Evolutionary conservation across 306 rosid genomes (phyloP), one percentile per base, ranked within the genome.

Genomic region (Gastrolobium villosum): DNA sequence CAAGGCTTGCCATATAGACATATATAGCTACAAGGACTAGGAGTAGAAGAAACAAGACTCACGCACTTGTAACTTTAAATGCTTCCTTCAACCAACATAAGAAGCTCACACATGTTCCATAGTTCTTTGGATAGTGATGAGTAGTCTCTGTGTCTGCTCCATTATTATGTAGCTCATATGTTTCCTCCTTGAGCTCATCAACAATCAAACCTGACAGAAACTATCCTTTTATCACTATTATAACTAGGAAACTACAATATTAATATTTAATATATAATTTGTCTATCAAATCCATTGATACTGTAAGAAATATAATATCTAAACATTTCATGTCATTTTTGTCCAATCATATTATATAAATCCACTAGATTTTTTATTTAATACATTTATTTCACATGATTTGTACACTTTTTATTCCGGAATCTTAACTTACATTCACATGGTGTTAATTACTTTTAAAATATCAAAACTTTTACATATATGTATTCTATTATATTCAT

Each of bases 201-300:
- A 77, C 81, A 45, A 83, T 45, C 15, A 70, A 80, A 72, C 81
- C 89, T 86, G 75, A 11, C 70, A 76, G 5, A 68, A 75, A 28
- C 36, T 20, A 20, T 10, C 46, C 1, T 13, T 3, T 77, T 43
- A 57, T 55, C 34, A 36, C 8, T 61, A 13, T 32, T 44, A 36
- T 36, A 20, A 3, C 9, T 39, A 13, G 61, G 15, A 56, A 50
- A 37, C 14, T 35, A 15, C 46, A 72, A 20, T 20, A 20, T 20
- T 20, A 20, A 20, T 20, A 20, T 20, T 0, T 20, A 20, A 20
- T 20, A 20, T 20, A 20, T 20, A 20, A 20, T 20, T 20, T 20
- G 26, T 20, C 26, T 20, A 20, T 20, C 26, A 20, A 20, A 20
- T 20, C 26, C 26, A 1, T 20, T 20, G 26, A 20, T 20, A 20